Evolutionary conservation across 176 grass and related monocot species (phyloP).

Genomic region (Carex littledalei): DNA sequence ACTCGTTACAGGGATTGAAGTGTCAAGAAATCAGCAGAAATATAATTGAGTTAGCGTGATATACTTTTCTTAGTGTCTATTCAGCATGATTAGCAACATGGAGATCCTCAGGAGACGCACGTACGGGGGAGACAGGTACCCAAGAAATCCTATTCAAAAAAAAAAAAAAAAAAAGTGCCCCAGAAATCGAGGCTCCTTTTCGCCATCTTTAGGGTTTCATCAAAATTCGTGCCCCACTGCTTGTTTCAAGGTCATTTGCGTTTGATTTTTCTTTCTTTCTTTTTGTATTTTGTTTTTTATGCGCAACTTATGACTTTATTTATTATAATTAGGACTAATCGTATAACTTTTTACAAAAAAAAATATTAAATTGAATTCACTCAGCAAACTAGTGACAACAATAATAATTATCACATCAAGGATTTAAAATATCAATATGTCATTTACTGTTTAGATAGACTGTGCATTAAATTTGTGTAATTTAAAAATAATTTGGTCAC

Average conservation of each 20-base stretch:
- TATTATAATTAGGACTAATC: too few species aligned
- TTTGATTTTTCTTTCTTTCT: background rate
- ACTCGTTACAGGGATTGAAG: background rate
- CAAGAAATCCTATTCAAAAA: background rate
- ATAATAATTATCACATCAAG: too few species aligned
- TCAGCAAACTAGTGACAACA: too few species aligned
- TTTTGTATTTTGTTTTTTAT: background rate
- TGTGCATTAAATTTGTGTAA: too few species aligned
- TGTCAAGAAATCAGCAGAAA: background rate
- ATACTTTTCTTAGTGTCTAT: background rate
- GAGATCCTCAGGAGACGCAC: background rate
- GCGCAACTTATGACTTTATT: too few species aligned
- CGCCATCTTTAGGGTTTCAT: constrained; percentile 17
- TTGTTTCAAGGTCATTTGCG: background rate
- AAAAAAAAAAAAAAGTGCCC: background rate
- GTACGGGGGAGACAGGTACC: constrained; percentile 8
- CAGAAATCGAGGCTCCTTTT: constrained; percentile 15
- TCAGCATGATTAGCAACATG: background rate
- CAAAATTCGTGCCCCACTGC: background rate
- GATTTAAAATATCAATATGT: too few species aligned
- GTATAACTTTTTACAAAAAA: too few species aligned
- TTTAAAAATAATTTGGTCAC: too few species aligned
- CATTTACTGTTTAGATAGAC: too few species aligned
- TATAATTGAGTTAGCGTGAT: background rate
- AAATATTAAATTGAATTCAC: too few species aligned